phyloP scores from a whole-genome alignment of 139 green algal genomes.

The Chlorella sp. region DNA sequence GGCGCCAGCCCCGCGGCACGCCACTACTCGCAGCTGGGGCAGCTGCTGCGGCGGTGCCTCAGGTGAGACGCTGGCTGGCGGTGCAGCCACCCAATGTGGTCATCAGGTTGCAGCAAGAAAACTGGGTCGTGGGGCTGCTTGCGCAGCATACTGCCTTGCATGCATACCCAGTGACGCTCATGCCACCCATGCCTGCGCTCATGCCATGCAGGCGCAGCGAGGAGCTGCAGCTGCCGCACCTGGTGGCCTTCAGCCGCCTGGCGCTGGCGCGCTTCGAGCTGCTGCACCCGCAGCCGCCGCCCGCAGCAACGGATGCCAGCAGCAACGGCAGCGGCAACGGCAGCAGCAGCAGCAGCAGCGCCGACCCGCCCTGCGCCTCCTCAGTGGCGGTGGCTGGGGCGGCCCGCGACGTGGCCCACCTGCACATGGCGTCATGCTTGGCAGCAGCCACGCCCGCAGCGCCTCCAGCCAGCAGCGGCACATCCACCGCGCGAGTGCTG shows the following conservation, averaged over 20 bases:
- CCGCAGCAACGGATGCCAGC: not conserved
- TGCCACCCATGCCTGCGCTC: too few species aligned
- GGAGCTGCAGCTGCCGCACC: slow-evolving; percentile 64
- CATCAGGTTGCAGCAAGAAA: not conserved
- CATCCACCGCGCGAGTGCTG: slow-evolving; percentile 13
- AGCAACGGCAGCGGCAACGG: not conserved
- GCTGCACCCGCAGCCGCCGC: slow-evolving; percentile 43
- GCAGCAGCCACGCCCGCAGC: slow-evolving; percentile 20
- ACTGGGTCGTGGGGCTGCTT: not conserved
- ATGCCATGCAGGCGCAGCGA: slow-evolving; percentile 18
- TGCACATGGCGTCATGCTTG: slow-evolving; percentile 41
- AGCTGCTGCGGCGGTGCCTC: slow-evolving; percentile 51
- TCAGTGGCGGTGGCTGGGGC: slow-evolving; percentile 34
- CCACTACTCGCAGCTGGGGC: slow-evolving; percentile 63
- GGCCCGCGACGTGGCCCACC: slow-evolving; percentile 30
- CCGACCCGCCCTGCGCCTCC: not conserved
- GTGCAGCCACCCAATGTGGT: not conserved
- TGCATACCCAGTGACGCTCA: too few species aligned
- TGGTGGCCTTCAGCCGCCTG: slow-evolving; percentile 57
- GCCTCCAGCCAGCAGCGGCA: slow-evolving; percentile 9
- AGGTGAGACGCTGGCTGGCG: not conserved
- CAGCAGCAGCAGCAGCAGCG: not conserved
- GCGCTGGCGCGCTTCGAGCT: slow-evolving; percentile 54
- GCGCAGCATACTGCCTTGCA: not conserved
- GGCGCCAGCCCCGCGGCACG: slow-evolving; percentile 24